These are phyloP conservation scores for Suillus subalutaceus DNA, from an alignment of 768 basidiomycete species.

Conservation along the genomic window DNA sequence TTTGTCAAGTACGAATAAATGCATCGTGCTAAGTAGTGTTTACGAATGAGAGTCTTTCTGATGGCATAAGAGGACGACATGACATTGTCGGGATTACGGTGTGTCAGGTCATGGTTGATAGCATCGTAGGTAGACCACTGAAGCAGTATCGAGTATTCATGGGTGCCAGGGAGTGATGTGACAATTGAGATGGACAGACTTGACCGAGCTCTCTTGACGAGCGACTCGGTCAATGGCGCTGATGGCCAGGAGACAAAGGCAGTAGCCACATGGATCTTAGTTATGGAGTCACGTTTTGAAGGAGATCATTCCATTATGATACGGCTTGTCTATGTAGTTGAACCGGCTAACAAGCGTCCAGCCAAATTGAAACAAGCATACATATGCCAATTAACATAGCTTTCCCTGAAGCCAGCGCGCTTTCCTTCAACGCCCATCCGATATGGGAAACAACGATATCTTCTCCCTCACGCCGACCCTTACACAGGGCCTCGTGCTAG, in stretches of 20 bases:
- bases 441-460: conserved; percentile 52
- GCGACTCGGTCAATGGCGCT: conserved; percentile 54
- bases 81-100: conserved; percentile 47
- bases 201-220: conserved; percentile 47
- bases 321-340: background rate
- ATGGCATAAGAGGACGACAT: conserved; percentile 86
- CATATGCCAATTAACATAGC: background rate
- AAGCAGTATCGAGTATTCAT: conserved; percentile 39
- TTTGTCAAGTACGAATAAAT: conserved; percentile 76
- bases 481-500: conserved; percentile 91
- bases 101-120: conserved; percentile 76
- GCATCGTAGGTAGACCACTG: conserved; percentile 94
- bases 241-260: conserved; percentile 56
- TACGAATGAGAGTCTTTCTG: conserved; percentile 91
- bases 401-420: background rate
- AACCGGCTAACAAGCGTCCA: background rate
- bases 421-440: conserved; percentile 1
- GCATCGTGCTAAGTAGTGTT: conserved; percentile 84
- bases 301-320: background rate
- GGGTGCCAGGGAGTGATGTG: conserved; percentile 25
- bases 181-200: conserved; percentile 34
- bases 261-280: background rate
- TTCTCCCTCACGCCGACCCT: conserved; percentile 86
- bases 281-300: background rate
- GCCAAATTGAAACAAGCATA: background rate